phyloP scores from a whole-genome alignment of 176 grass and related monocot genomes.

The Dendrocalamus sinicus region DNA sequence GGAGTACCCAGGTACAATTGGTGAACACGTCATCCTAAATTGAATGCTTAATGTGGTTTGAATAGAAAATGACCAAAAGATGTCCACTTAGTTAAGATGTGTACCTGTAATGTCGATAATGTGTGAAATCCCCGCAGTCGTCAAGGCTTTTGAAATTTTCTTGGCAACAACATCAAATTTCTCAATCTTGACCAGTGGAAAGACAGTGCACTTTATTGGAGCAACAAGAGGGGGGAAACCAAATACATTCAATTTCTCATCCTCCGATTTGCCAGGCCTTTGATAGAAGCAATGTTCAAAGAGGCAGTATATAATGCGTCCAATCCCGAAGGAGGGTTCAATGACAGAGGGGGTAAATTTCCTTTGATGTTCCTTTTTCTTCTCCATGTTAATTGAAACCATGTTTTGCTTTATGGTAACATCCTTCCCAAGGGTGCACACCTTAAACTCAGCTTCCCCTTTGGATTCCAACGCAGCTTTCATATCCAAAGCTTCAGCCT shows the following conservation, averaged over 20 bases:
- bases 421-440: conserved; percentile 78
- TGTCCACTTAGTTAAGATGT: background rate
- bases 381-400: conserved; percentile 82
- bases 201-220: conserved; percentile 92
- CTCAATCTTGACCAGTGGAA: conserved; percentile 76
- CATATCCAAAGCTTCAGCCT: conserved; percentile 80
- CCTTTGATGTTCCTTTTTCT: conserved; percentile 87
- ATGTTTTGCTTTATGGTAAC: conserved; percentile 80
- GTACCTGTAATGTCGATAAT: conserved; percentile 93
- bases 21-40: background rate
- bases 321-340: conserved; percentile 95
- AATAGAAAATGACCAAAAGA: conserved; percentile 15
- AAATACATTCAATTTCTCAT: conserved; percentile 89
- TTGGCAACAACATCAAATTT: conserved; percentile 82
- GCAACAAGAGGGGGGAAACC: conserved; percentile 80
- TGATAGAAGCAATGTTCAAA: conserved; percentile 86
- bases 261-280: conserved; percentile 67
- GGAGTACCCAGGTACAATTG: background rate
- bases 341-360: conserved; percentile 97
- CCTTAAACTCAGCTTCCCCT: conserved; percentile 75
- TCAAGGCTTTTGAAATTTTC: conserved; percentile 74
- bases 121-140: conserved; percentile 73
- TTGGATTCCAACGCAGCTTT: conserved; percentile 76
- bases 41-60: background rate
- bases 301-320: conserved; percentile 90